These are phyloP conservation scores for Stephania japonica DNA, from an alignment of 164 flowering plant species.

Conservation along the genomic window DNA sequence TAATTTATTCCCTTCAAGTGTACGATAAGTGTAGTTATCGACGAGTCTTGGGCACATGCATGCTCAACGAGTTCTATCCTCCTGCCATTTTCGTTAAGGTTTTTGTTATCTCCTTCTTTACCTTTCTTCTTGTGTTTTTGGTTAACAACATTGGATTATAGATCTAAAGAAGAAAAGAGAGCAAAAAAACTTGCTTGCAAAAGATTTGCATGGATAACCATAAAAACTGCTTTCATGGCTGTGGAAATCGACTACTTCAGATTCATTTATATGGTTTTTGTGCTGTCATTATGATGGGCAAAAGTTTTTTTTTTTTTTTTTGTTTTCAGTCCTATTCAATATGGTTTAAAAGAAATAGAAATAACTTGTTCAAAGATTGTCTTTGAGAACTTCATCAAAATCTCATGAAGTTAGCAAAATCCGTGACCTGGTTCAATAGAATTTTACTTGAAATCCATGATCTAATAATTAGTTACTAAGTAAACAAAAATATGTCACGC, in stretches of 20 bases:
- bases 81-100: too few relatives aligned
- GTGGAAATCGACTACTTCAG: neutral
- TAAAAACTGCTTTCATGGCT: neutral
- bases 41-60: too few relatives aligned
- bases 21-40: too few relatives aligned
- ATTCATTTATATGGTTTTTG: neutral
- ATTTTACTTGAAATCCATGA: neutral
- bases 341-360: too few relatives aligned
- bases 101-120: too few relatives aligned
- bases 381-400: neutral
- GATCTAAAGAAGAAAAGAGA: neutral
- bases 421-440: neutral
- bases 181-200: neutral
- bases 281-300: neutral
- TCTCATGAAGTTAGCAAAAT: neutral
- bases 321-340: too few relatives aligned
- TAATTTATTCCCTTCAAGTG: too few relatives aligned
- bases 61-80: too few relatives aligned
- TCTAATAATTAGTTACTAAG: neutral
- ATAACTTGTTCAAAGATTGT: neutral
- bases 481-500: neutral
- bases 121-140: neutral
- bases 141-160: neutral
- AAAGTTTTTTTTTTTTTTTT: neutral
- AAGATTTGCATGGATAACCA: neutral